Evolutionary conservation across 1,284 basidiomycete species (phyloP).

Genomic region (Microbotryum saponariae): DNA sequence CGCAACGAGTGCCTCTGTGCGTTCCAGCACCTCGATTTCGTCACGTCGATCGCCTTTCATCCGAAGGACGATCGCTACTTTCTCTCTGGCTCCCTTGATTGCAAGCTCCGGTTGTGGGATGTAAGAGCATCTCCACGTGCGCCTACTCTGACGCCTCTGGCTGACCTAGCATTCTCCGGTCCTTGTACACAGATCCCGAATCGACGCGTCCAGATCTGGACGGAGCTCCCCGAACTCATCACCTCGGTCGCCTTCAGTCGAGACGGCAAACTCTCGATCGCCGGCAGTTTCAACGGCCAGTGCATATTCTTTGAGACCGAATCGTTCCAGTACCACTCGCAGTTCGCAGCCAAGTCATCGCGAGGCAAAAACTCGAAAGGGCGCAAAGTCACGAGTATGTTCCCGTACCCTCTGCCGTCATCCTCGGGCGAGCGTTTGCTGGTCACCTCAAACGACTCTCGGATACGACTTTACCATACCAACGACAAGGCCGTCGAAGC

Average conservation of each 20-base stretch:
- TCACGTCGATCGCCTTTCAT: constrained; percentile 41
- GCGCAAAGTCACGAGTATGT: constrained; percentile 42
- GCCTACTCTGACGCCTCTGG: neutral
- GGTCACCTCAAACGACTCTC: constrained; percentile 42
- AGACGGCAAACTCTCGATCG: constrained; percentile 38
- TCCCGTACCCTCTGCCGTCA: constrained; percentile 32
- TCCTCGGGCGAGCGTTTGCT: constrained; percentile 37
- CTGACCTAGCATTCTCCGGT: neutral
- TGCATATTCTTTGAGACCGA: constrained; percentile 39
- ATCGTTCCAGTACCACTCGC: constrained; percentile 34
- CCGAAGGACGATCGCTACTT: constrained; percentile 43
- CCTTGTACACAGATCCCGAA: constrained; percentile 24
- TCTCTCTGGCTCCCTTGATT: constrained; percentile 41
- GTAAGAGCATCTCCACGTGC: constrained; percentile 10
- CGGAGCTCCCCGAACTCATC: constrained; percentile 41
- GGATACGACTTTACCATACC: constrained; percentile 40
- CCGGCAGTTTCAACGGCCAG: constrained; percentile 39
- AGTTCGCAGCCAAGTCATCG: constrained; percentile 37
- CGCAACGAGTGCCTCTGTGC: constrained; percentile 39
- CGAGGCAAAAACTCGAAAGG: constrained; percentile 40
- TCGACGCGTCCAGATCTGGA: constrained; percentile 32
- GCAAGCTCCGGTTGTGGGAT: constrained; percentile 43
- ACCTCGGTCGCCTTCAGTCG: constrained; percentile 40
- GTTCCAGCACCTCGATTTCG: constrained; percentile 42
- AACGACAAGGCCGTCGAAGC: constrained; percentile 32